Conservation (phyloP, 2,329 filamentous ascomycete genomes). For the Stagonosporopsis cucurbitacearum region DNA sequence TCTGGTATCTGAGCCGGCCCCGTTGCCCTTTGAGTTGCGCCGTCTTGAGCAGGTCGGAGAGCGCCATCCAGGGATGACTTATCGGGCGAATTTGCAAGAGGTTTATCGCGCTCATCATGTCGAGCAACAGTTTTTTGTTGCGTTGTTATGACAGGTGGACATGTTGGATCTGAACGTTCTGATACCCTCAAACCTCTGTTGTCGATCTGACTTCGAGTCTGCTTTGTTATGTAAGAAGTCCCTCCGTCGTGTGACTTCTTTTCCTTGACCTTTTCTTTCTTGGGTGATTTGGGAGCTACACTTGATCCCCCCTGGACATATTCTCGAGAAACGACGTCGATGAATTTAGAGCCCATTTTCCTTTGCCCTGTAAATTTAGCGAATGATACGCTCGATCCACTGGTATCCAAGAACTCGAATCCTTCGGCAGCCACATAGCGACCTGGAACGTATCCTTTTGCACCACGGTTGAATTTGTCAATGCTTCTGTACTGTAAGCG, state of each 20-base stretch:
- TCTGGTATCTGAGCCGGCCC: not conserved
- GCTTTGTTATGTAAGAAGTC: too few relatives aligned
- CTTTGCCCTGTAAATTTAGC: conserved; percentile 35
- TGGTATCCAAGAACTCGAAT: conserved; percentile 38
- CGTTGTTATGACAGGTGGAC: not conserved
- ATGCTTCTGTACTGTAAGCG: conserved; percentile 26
- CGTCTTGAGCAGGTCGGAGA: not conserved
- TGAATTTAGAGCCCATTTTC: conserved; percentile 30
- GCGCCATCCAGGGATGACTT: not conserved
- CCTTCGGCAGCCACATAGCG: conserved; percentile 35
- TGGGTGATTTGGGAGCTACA: not conserved
- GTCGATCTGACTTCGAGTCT: not conserved
- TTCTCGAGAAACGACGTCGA: conserved; percentile 26
- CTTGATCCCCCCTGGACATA: conserved; percentile 16
- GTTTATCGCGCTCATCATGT: not conserved
- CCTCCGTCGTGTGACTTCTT: not conserved
- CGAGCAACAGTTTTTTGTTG: not conserved
- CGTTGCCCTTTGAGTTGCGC: not conserved
- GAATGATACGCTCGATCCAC: conserved; percentile 27
- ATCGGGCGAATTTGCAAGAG: not conserved
- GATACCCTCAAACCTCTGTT: not conserved
- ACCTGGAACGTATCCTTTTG: conserved; percentile 33
- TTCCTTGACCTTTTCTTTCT: not conserved
- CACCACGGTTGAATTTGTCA: conserved; percentile 23
- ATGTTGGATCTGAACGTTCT: not conserved